A percentile compares a stretch with the other conserved stretches of the same genome.
Evolutionary conservation across 2,329 filamentous ascomycete species (phyloP).

Genomic region (Cladosporium sp.): DNA sequence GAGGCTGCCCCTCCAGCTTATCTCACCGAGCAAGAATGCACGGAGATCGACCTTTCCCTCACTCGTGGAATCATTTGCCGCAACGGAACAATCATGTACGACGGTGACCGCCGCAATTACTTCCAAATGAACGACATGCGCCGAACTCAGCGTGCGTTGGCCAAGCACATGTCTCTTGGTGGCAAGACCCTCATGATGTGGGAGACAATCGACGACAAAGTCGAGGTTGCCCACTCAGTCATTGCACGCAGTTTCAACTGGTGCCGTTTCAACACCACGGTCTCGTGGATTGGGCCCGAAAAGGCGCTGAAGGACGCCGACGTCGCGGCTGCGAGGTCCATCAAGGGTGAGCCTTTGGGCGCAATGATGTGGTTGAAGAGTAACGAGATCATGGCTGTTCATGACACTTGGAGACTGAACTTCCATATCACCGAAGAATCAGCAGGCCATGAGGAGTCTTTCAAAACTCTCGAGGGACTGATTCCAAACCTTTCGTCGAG

Average conservation of each 20-base stretch:
- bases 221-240: slow-evolving; percentile 43
- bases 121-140: slow-evolving; percentile 46
- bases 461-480: slow-evolving; percentile 20
- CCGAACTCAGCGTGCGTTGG: slow-evolving; percentile 47
- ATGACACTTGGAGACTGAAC: slow-evolving; percentile 42
- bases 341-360: slow-evolving; percentile 42
- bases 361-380: slow-evolving; percentile 52
- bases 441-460: slow-evolving; percentile 9
- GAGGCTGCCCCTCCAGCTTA: slow-evolving; percentile 45
- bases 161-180: slow-evolving; percentile 47
- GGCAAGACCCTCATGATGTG: slow-evolving; percentile 47
- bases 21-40: slow-evolving; percentile 36
- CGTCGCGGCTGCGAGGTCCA: slow-evolving; percentile 28
- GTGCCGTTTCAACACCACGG: slow-evolving; percentile 49
- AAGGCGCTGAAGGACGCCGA: slow-evolving; percentile 42
- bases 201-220: slow-evolving; percentile 47
- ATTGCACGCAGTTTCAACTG: slow-evolving; percentile 47
- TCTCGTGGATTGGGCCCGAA: slow-evolving; percentile 46
- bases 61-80: slow-evolving; percentile 43
- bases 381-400: slow-evolving; percentile 44
- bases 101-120: slow-evolving; percentile 47
- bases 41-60: slow-evolving; percentile 37
- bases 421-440: slow-evolving; percentile 23
- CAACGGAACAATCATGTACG: slow-evolving; percentile 44
- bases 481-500: slow-evolving; percentile 31